These are phyloP conservation scores for Tulasnella sp. DNA, from an alignment of 768 basidiomycete species.

Conservation along the genomic window DNA sequence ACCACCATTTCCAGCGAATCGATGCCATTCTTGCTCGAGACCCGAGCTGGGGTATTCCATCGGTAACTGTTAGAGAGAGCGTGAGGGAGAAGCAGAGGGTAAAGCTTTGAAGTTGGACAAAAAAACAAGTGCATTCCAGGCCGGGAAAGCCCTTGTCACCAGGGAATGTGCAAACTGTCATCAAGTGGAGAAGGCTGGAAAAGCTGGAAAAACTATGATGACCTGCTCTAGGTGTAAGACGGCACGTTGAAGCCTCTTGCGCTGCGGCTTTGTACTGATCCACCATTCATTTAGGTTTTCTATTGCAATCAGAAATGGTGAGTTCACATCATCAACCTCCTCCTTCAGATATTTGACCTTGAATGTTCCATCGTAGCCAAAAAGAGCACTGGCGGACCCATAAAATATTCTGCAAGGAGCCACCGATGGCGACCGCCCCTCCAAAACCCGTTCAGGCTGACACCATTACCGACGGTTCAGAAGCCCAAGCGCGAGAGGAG, in stretches of 20 bases:
- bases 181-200: not conserved
- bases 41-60: not conserved
- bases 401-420: conserved; percentile 1
- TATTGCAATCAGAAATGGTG: conserved; percentile 1
- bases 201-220: not conserved
- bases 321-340: not conserved
- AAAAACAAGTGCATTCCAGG: not conserved
- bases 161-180: not conserved
- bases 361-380: not conserved
- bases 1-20: not conserved
- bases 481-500: not conserved
- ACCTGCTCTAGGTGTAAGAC: not conserved
- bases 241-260: not conserved
- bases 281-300: not conserved
- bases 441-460: not conserved
- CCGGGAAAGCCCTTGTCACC: not conserved
- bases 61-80: not conserved
- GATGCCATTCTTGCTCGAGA: not conserved
- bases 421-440: not conserved
- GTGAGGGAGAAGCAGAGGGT: not conserved
- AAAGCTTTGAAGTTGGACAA: conserved; percentile 5
- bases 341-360: not conserved
- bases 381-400: not conserved
- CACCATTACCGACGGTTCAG: not conserved
- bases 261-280: not conserved